Base-by-base conservation (phyloP, 78 protist genomes). In the Dictyostelium firmibasis region DNA sequence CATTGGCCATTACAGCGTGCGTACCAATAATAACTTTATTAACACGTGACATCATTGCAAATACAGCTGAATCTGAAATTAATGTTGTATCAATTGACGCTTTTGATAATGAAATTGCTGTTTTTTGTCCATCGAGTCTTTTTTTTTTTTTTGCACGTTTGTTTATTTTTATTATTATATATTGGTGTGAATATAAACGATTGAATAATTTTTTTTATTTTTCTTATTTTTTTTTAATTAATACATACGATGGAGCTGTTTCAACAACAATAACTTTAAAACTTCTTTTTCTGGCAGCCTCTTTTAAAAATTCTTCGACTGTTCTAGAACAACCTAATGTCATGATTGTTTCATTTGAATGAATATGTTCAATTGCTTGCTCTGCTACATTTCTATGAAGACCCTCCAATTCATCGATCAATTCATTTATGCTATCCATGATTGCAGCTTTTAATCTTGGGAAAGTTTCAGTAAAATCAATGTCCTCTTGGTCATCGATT, bases 1-100 rank as follows among this genome's bases (percentile, higher is more conserved):
- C 99, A 69, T 98, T 98, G 5, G 99, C 99, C 98, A 99, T 91
- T 13, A 98, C 98, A 4, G 96, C 95, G 53, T 96, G 98, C 36
- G 98, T 87, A 13, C 96, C 97, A 27, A 96, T 83, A 0, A 96
- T 84, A 33, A 97, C 96, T 83, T 99, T 99, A 95, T 97, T 96
- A 25, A 98, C 98, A 3, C 99, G 62, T 5, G 98, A 67, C 99
- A 99, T 98, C 96, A 98, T 60, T 43, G 99, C 99, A 74, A 96
- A 98, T 27, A 97, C 94, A 33, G 98, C 94, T 13, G 97, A 23
- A 83, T 98, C 99, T 2, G 98, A 47, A 62, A 98, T 72, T n/a
- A 97, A 64, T 41, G 98, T 96, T n/a, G 97, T 89, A 29, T 81
- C 85, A 10, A 98, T 86, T 33, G 91, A 91, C 2, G 44, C 86